Conservation (phyloP, 2,329 filamentous ascomycete species). For the Cytospora leucostoma region DNA sequence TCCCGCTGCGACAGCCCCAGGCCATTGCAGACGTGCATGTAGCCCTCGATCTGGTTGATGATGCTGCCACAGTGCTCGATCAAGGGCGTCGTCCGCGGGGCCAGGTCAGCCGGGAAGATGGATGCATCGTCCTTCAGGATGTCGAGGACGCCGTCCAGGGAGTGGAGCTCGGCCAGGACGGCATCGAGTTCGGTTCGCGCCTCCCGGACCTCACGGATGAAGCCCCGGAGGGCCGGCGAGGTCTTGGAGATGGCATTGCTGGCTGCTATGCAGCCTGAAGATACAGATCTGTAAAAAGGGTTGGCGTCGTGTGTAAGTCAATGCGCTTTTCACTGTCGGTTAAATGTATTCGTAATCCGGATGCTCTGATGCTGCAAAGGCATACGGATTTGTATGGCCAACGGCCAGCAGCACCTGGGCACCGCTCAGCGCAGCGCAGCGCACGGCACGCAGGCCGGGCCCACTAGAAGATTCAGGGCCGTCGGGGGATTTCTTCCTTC, state of each 20-base stretch:
- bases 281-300: constrained; percentile 38
- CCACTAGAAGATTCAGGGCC: background rate
- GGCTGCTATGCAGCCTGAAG: constrained; percentile 41
- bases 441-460: background rate
- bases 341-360: no score
- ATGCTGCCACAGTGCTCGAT: constrained; percentile 40
- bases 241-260: constrained; percentile 40
- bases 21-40: constrained; percentile 37
- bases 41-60: constrained; percentile 41
- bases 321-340: background rate
- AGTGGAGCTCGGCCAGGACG: constrained; percentile 45
- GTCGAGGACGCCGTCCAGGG: constrained; percentile 42
- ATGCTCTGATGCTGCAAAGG: background rate
- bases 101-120: constrained; percentile 40
- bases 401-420: background rate
- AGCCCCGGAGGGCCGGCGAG: constrained; percentile 37
- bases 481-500: background rate
- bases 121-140: constrained; percentile 43
- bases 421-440: background rate
- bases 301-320: background rate
- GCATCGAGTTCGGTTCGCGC: constrained; percentile 42
- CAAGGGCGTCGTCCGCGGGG: constrained; percentile 39
- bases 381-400: background rate
- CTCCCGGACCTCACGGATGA: constrained; percentile 45
- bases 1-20: constrained; percentile 38